Base-by-base conservation (phyloP, 306 rosid species). In the Oemleria cerasiformis region DNA sequence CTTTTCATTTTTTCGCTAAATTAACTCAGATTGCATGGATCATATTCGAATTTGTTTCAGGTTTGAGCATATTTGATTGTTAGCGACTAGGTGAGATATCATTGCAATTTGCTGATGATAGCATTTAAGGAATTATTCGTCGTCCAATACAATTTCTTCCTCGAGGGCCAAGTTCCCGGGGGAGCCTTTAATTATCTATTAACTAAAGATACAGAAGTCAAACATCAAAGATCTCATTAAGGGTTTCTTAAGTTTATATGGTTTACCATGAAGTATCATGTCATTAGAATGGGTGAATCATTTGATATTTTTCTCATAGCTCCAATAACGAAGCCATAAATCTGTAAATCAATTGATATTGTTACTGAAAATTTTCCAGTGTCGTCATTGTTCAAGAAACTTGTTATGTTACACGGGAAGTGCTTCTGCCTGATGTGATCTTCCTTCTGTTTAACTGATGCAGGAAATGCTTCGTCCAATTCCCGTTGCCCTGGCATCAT, bases 401-500 rank as follows among this genome's bases (percentile, higher is more conserved):
- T 53, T 48, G 23, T 36, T 23, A n/a, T 5, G 15, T 36, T 38
- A 16, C 40, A 23, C 9, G 51, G 51, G 11, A 34, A 56, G 0
- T 11, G 34, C 4, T 44, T 9, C 1, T 44, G 34, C 57, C 19
- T 56, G 49, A 56, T 73, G 44, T 54, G 43, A 54, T 73, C 42
- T 53, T 65, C 9, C 49, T 49, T 48, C 23, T 42, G 36, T 68
- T 70, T 64, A 39, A 65, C 30, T 16, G 50, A 57, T 60, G 74
- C 79, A 91, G 97, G 97, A 94, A 81, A 94, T 91, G 97, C 97
- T 94, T 71, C 96, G 97, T 30, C 99, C 99, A 14, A 94, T 94
- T 73, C 99, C 97, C 14, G 90, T 87, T 42, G 97, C 99, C 21
- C 82, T 91, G 72, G 99, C 99, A 67, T 91, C 97, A 17, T 91